Conservation (phyloP, 1,139 yeast genomes). For the Yamadazyma trypodendri region DNA sequence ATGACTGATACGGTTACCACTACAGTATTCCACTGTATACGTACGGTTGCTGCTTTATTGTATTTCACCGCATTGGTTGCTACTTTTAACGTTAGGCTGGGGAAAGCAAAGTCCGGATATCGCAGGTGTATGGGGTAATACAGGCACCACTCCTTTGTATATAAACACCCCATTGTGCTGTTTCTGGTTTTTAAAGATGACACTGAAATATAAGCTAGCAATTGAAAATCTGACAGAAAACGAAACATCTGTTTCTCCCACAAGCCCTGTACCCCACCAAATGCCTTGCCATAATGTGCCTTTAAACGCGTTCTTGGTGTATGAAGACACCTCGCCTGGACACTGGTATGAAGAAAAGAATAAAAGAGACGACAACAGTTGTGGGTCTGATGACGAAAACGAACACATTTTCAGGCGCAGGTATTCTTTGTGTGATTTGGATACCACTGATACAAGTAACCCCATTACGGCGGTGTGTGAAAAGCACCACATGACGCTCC, state of each 20-base stretch:
- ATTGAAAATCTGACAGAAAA: constrained; percentile 1
- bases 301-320: constrained; percentile 27
- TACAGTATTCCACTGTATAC: too few species aligned
- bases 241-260: not conserved
- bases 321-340: constrained; percentile 6
- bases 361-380: too few species aligned
- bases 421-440: constrained; percentile 17
- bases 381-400: too few species aligned
- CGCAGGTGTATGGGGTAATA: not conserved
- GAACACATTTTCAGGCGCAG: constrained; percentile 9
- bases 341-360: too few species aligned
- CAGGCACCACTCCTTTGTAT: not conserved
- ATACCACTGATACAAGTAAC: constrained; percentile 6
- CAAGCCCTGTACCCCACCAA: constrained; percentile 3
- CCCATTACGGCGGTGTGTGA: constrained; percentile 11
- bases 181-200: not conserved
- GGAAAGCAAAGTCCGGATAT: not conserved
- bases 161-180: not conserved
- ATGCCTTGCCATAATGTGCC: constrained; percentile 24
- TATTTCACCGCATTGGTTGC: too few species aligned
- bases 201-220: constrained; percentile 7
- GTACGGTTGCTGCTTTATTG: too few species aligned
- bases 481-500: not conserved
- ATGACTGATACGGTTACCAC: too few species aligned
- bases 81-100: not conserved